Base-by-base conservation (phyloP, 2,329 filamentous ascomycete genomes). In the Plenodomus biglobosus region DNA sequence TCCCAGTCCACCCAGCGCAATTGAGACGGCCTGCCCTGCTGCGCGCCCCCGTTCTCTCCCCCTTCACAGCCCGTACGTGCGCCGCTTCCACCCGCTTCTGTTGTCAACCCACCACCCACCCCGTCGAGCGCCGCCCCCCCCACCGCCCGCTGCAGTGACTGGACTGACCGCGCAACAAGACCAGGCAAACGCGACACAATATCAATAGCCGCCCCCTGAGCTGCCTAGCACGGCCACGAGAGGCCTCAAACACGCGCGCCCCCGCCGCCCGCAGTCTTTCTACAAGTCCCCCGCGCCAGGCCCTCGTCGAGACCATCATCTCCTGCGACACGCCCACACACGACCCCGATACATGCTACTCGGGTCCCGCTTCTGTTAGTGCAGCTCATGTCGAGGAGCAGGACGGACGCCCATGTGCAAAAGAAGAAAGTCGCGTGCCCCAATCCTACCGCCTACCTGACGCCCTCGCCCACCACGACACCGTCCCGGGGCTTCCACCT, bases 341-440 rank as follows among this genome's bases (percentile, higher is more conserved):
- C 32, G 45, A 38, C 54, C 27, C 38, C 48, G 40, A 55, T 61
- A 62, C 58, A 69, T 66, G 68, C 58, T 58, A 51, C 47, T 44
- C 56, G 43, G 58, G 58, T 59, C 55, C 58, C 52, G 60, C 54
- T 49, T 56, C 49, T 58, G 57, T 46, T 59, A 61, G 59, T 57
- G 59, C 60, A 51, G 66, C 64, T 59, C 53, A 71, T 72, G 69
- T 64, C 50, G 58, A 66, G 53, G 56, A 58, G 46, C 49, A 56
- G 56, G 49, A 57, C 59, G 62, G 66, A 65, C 64, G 73, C 73
- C 66, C 73, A 78, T 78, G 76, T 76, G 73, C 68, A 73, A 70
- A 72, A 74, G 69, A 76, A 73, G 73, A 76, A 75, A 71, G 70
- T 65, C 69, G 64, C 73, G 74, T 65, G 66, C 70, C 65, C 72